Percentiles rank a stretch among this genome's conserved stretches.
These are phyloP conservation scores for Talaromyces sp. DNA, from an alignment of 2,329 filamentous ascomycete genomes.

Conservation along the genomic window DNA sequence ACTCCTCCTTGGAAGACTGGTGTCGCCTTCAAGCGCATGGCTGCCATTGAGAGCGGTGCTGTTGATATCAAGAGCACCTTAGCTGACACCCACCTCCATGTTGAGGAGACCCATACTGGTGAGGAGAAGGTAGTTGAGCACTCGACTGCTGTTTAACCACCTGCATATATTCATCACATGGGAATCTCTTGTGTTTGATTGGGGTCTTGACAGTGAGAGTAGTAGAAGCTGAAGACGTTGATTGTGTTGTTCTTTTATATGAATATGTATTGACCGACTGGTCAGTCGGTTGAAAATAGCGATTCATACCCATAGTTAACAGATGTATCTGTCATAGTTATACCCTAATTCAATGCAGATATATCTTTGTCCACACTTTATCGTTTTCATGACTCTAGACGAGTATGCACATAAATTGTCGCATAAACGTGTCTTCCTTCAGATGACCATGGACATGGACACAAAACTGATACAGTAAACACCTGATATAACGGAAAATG, in stretches of 20 bases:
- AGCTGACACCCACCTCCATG: conserved; percentile 5
- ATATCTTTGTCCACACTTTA: not conserved
- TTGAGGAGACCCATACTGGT: not conserved
- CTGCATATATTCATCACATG: too few relatives aligned
- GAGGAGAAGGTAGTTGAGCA: conserved; percentile 5
- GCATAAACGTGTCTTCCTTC: too few relatives aligned
- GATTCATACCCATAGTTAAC: conserved; percentile 13
- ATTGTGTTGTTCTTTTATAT: not conserved
- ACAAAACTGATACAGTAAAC: too few relatives aligned
- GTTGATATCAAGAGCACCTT: conserved; percentile 20
- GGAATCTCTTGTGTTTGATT: too few relatives aligned
- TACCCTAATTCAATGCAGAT: conserved; percentile 5
- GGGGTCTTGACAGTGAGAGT: not conserved
- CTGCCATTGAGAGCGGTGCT: conserved; percentile 29
- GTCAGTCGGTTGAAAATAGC: not conserved
- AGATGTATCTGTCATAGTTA: conserved; percentile 6
- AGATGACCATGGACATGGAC: too few relatives aligned
- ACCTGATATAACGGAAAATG: too few relatives aligned
- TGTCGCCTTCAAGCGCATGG: conserved; percentile 29
- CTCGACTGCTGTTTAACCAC: not conserved
- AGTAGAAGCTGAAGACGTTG: too few relatives aligned
- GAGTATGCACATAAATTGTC: too few relatives aligned
- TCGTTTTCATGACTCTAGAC: too few relatives aligned
- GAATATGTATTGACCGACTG: not conserved
- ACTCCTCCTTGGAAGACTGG: conserved; percentile 39